Evolutionary conservation across 306 rosid species (phyloP).

Genomic region (Purshia tridentata): DNA sequence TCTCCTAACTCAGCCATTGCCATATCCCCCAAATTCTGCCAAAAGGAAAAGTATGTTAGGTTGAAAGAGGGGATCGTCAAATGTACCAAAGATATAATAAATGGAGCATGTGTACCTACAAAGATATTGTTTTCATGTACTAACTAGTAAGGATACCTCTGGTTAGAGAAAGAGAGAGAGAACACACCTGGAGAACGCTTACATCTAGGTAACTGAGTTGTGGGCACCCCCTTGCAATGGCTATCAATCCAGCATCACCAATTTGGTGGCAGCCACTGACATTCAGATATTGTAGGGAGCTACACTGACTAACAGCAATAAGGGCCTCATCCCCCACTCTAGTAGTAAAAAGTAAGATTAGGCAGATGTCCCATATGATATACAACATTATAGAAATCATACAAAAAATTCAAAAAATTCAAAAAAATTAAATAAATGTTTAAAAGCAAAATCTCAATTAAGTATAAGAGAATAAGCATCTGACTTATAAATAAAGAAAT

Average conservation of each 20-base stretch:
- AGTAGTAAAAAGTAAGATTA: slow-evolving; percentile 19
- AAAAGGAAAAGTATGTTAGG: slow-evolving; percentile 13
- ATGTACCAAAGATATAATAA: not conserved
- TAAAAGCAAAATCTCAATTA: not conserved
- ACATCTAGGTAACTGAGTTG: slow-evolving; percentile 67
- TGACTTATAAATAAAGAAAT: slow-evolving; percentile 3
- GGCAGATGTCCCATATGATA: not conserved
- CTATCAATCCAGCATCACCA: slow-evolving; percentile 83
- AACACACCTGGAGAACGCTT: slow-evolving; percentile 83
- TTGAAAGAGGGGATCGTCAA: not conserved
- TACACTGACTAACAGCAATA: slow-evolving; percentile 69
- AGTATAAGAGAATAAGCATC: slow-evolving; percentile 1
- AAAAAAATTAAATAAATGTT: not conserved
- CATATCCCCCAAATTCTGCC: slow-evolving; percentile 85
- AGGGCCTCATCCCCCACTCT: slow-evolving; percentile 96
- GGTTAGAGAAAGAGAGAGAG: slow-evolving; percentile 11
- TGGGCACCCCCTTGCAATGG: slow-evolving; percentile 92
- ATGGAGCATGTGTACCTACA: not conserved
- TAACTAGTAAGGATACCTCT: not conserved
- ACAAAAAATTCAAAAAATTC: not conserved
- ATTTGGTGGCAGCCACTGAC: slow-evolving; percentile 96
- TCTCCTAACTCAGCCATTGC: slow-evolving; percentile 88
- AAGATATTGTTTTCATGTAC: not conserved
- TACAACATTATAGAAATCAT: slow-evolving; percentile 3
- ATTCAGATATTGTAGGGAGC: slow-evolving; percentile 74